phyloP scores from a whole-genome alignment of 495 filamentous ascomycete genomes.

The Cercophora sp. region DNA sequence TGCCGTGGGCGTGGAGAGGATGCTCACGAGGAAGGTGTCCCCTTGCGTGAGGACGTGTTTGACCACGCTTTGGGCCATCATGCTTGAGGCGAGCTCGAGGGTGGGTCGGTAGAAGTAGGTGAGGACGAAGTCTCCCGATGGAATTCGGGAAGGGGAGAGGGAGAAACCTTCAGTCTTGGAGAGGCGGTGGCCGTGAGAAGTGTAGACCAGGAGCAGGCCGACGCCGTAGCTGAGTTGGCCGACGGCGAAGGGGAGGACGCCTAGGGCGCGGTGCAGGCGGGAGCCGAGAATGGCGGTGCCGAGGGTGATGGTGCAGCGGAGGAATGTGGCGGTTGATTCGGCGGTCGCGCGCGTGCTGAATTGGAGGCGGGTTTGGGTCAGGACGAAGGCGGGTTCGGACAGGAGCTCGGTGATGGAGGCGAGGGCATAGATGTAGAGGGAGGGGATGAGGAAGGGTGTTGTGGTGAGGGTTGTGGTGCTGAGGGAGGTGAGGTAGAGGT shows the following conservation, averaged over 20 bases:
- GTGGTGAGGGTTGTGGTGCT: conserved; percentile 47
- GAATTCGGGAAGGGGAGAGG: conserved; percentile 32
- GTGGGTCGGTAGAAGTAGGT: conserved; percentile 65
- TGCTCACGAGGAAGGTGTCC: conserved; percentile 79
- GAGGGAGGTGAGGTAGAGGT: conserved; percentile 60
- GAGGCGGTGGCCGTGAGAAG: conserved; percentile 41
- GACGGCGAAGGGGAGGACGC: conserved; percentile 82
- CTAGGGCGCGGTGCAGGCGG: conserved; percentile 45
- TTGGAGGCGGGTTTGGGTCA: conserved; percentile 73
- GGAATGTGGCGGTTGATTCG: conserved; percentile 72
- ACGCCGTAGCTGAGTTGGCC: conserved; percentile 78
- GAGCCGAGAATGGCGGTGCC: conserved; percentile 57
- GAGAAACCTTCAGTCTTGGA: conserved; percentile 53
- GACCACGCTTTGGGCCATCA: conserved; percentile 80
- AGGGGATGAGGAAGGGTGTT: conserved; percentile 57
- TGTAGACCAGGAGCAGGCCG: conserved; percentile 64
- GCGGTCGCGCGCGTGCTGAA: conserved; percentile 76
- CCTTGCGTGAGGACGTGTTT: conserved; percentile 95
- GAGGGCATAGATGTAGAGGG: conserved; percentile 65
- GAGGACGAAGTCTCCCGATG: conserved; percentile 45
- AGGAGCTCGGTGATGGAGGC: conserved; percentile 77
- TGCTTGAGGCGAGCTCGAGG: conserved; percentile 62
- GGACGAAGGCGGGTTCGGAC: conserved; percentile 79
- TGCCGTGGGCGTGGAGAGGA: conserved; percentile 66
- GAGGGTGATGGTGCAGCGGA: conserved; percentile 71